A percentile compares a stretch with the other conserved stretches of the same genome.
These are phyloP conservation scores for Euphrasia confusa DNA, from an alignment of 257 asterid genomes.

Conservation along the genomic window DNA sequence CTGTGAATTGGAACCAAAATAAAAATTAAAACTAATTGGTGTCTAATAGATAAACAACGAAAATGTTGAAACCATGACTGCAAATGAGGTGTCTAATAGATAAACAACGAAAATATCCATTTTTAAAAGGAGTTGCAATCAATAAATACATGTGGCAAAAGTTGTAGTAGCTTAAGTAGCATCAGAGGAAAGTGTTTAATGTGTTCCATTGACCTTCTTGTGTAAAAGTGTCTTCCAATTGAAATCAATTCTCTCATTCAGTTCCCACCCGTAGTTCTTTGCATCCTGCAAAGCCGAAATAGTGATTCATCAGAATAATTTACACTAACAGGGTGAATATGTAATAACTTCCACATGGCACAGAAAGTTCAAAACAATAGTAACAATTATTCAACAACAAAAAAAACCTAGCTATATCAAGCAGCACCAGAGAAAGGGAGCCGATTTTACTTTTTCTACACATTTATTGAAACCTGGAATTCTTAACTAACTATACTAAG, in stretches of 20 bases:
- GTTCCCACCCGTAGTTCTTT: constrained; percentile 90
- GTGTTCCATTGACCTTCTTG: constrained; percentile 57
- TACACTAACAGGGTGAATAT: background rate
- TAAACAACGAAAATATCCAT: background rate
- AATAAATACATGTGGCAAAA: constrained; percentile 9
- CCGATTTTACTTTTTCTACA: background rate
- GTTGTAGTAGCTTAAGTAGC: constrained; percentile 13
- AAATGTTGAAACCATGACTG: constrained; percentile 7
- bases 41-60: background rate
- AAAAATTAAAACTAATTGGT: background rate
- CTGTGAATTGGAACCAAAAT: constrained; percentile 34
- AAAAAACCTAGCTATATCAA: background rate
- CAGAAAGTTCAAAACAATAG: background rate
- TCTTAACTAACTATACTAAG: constrained; percentile 7
- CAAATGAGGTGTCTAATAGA: background rate
- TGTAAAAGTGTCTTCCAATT: constrained; percentile 95
- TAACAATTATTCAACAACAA: background rate
- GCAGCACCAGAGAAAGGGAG: constrained; percentile 3
- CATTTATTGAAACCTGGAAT: background rate
- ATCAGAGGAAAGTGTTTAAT: constrained; percentile 2
- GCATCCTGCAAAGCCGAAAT: constrained; percentile 65
- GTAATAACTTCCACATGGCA: background rate
- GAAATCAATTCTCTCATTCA: constrained; percentile 70
- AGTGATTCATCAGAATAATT: constrained; percentile 13
- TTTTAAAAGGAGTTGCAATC: background rate